Evolutionary conservation across 495 filamentous ascomycete genomes (phyloP).

Genomic region (Clohesyomyces aquaticus): DNA sequence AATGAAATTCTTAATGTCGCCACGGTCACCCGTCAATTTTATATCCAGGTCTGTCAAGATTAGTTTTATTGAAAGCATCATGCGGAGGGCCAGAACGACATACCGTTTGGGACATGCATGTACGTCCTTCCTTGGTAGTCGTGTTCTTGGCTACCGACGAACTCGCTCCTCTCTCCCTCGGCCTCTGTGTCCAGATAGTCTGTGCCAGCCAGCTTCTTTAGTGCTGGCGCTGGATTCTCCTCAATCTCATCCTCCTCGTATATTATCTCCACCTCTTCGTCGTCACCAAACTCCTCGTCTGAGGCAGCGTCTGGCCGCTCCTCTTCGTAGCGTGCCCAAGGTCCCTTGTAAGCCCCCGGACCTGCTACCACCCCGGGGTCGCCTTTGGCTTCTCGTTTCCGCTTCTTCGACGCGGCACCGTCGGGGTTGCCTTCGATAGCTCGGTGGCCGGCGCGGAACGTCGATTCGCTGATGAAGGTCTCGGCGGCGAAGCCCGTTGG

Average conservation of each 20-base stretch:
- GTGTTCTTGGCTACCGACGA: conserved; percentile 78
- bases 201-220: conserved; percentile 60
- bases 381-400: conserved; percentile 80
- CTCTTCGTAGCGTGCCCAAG: conserved; percentile 86
- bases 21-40: conserved; percentile 78
- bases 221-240: conserved; percentile 53
- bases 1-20: conserved; percentile 81
- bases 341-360: conserved; percentile 83
- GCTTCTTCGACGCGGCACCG: conserved; percentile 73
- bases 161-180: conserved; percentile 72
- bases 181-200: conserved; percentile 61
- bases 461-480: conserved; percentile 83
- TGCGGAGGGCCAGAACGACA: conserved; percentile 1
- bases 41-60: conserved; percentile 63
- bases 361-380: conserved; percentile 82
- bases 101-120: conserved; percentile 94
- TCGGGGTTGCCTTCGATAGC: conserved; percentile 61
- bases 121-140: conserved; percentile 93
- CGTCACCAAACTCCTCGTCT: conserved; percentile 57
- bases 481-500: conserved; percentile 89
- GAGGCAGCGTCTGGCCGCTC: conserved; percentile 51
- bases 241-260: conserved; percentile 69
- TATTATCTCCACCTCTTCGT: conserved; percentile 73
- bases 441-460: conserved; percentile 66
- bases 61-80: not conserved